phyloP scores from a whole-genome alignment of 1,284 basidiomycete genomes.

The Ustilago curta region DNA sequence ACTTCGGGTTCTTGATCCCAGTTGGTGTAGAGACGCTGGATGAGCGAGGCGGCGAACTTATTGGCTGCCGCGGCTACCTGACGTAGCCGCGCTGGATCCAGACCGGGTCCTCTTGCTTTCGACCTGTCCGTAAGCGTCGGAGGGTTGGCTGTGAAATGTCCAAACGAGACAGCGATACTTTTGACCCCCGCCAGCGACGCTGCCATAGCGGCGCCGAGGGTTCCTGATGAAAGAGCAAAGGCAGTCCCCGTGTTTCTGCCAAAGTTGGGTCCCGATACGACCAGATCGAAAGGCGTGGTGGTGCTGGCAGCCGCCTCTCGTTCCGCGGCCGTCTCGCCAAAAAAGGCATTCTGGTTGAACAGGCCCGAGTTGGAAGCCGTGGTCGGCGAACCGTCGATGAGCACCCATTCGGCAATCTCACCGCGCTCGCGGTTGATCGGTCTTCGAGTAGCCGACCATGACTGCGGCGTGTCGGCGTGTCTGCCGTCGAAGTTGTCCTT shows the following conservation, averaged over 20 bases:
- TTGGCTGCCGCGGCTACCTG: conserved; percentile 40
- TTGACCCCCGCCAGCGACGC: conserved; percentile 58
- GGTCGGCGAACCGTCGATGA: conserved; percentile 66
- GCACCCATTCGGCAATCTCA: conserved; percentile 66
- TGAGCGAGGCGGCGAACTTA: conserved; percentile 39
- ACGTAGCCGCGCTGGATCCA: conserved; percentile 22
- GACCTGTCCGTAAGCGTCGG: conserved; percentile 45
- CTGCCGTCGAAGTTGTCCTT: conserved; percentile 53
- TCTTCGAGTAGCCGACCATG: conserved; percentile 61
- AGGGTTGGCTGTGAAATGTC: conserved; percentile 58
- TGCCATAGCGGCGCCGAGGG: conserved; percentile 64
- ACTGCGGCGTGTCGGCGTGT: conserved; percentile 41
- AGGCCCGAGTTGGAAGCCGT: conserved; percentile 66
- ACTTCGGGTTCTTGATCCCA: conserved; percentile 59
- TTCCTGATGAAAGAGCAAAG: conserved; percentile 66
- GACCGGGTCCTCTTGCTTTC: conserved; percentile 30
- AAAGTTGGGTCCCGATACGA: conserved; percentile 67
- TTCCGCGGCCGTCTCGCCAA: conserved; percentile 25
- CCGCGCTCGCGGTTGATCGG: conserved; percentile 51
- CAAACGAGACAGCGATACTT: conserved; percentile 62
- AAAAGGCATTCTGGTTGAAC: conserved; percentile 56
- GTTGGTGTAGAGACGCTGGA: conserved; percentile 53
- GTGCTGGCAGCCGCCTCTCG: conserved; percentile 23
- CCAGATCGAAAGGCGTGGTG: conserved; percentile 56
- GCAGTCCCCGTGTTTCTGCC: conserved; percentile 67